Evolutionary conservation across 2,329 filamentous ascomycete genomes (phyloP).

Genomic region (Penicillium sclerotiorum): DNA sequence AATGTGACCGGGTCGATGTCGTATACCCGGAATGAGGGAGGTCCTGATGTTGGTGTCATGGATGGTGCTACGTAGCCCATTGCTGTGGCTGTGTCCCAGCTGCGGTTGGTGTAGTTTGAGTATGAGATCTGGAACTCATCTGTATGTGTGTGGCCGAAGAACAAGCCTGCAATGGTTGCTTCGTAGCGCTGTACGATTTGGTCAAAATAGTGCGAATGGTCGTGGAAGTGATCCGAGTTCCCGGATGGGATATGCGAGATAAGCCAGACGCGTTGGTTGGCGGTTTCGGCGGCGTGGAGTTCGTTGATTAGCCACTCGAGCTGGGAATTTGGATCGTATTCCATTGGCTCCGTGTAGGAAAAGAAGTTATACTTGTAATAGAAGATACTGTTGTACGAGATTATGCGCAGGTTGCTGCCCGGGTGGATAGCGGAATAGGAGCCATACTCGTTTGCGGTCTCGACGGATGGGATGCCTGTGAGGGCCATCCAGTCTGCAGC

Average conservation of each 20-base stretch:
- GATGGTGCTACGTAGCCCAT: slow-evolving; percentile 60
- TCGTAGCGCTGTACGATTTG: slow-evolving; percentile 58
- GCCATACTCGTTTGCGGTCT: slow-evolving; percentile 46
- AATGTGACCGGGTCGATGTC: slow-evolving; percentile 61
- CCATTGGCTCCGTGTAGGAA: slow-evolving; percentile 55
- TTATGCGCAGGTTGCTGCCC: slow-evolving; percentile 55
- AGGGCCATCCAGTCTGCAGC: slow-evolving; percentile 52
- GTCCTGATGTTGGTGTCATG: slow-evolving; percentile 58
- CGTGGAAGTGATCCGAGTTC: slow-evolving; percentile 54
- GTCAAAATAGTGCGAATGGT: slow-evolving; percentile 57
- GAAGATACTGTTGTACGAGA: slow-evolving; percentile 63
- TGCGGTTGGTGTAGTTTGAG: slow-evolving; percentile 48
- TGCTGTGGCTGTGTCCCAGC: slow-evolving; percentile 48
- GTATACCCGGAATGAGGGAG: slow-evolving; percentile 62
- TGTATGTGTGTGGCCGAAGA: slow-evolving; percentile 61
- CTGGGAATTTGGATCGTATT: slow-evolving; percentile 56
- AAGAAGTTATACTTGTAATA: slow-evolving; percentile 63
- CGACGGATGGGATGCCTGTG: slow-evolving; percentile 44
- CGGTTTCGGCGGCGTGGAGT: slow-evolving; percentile 56
- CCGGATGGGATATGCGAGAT: slow-evolving; percentile 62
- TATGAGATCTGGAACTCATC: slow-evolving; percentile 62
- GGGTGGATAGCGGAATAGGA: slow-evolving; percentile 54
- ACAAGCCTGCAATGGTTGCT: slow-evolving; percentile 58
- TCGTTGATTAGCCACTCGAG: slow-evolving; percentile 58
- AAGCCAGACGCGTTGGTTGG: slow-evolving; percentile 58